Percentiles rank a stretch among this genome's conserved stretches.
phyloP scores from a whole-genome alignment of 306 rosid species.

The Castanospermum australe region DNA sequence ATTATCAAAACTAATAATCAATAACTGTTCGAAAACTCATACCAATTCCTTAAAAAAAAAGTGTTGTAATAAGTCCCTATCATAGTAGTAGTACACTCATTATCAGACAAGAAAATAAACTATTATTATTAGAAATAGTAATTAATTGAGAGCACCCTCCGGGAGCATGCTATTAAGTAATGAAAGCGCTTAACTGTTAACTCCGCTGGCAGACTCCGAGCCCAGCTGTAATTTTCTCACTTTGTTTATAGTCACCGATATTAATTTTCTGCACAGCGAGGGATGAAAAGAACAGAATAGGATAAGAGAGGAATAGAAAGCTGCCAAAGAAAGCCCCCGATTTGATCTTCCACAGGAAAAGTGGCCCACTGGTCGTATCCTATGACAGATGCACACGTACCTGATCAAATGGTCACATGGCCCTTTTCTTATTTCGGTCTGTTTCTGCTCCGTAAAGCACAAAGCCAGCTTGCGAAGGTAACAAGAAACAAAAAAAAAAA shows the following conservation, averaged over 20 bases:
- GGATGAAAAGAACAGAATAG: background rate
- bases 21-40: too few relatives aligned
- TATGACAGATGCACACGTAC: background rate
- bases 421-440: slow-evolving; percentile 1
- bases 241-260: background rate
- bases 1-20: too few relatives aligned
- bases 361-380: slow-evolving; percentile 11
- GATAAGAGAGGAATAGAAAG: background rate
- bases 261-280: background rate
- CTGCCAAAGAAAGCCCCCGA: background rate
- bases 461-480: slow-evolving; percentile 31
- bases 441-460: slow-evolving; percentile 15
- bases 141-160: background rate
- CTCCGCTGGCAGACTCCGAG: background rate
- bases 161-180: background rate
- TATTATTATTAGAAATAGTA: background rate
- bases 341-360: background rate
- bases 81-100: too few relatives aligned
- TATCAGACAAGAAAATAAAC: background rate
- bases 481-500: background rate
- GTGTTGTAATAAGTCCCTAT: too few relatives aligned
- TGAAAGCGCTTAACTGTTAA: slow-evolving; percentile 27
- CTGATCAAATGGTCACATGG: slow-evolving; percentile 22
- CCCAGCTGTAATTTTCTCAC: background rate
- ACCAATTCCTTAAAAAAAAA: too few relatives aligned